A percentile compares a stretch with the other conserved stretches of the same genome.
phyloP scores from a whole-genome alignment of 345 rosid species.

The sweet orange (Citrus sinensis) region DNA sequence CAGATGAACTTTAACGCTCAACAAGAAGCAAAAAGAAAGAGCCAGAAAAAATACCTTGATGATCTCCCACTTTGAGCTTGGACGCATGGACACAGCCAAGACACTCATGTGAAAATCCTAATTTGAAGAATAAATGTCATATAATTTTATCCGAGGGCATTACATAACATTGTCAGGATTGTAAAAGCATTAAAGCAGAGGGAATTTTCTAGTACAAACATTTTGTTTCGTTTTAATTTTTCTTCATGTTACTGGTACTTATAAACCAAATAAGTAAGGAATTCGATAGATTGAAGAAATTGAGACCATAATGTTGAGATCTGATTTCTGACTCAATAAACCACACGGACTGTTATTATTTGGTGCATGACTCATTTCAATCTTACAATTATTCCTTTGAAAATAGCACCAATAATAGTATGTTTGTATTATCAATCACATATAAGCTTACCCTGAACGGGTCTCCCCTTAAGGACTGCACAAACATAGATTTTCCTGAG shows the following conservation, averaged over 20 bases:
- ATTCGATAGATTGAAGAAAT: neutral
- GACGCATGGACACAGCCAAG: constrained; percentile 29
- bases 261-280: neutral
- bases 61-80: constrained; percentile 40
- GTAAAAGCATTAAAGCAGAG: neutral
- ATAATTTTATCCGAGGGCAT: neutral
- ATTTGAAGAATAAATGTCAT: constrained; percentile 5
- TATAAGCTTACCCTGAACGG: constrained; percentile 46
- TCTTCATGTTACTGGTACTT: neutral
- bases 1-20: neutral
- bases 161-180: neutral
- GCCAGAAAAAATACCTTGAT: constrained; percentile 28
- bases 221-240: neutral
- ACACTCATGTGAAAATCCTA: constrained; percentile 56
- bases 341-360: neutral
- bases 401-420: neutral
- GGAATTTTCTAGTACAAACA: no score
- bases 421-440: neutral
- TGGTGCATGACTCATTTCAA: neutral
- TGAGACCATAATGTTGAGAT: neutral
- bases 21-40: neutral
- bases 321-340: neutral
- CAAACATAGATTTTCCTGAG: constrained; percentile 37
- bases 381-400: neutral
- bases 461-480: constrained; percentile 59